Evolutionary conservation across 139 green algal genomes (phyloP), one percentile per base, ranked within the genome.

Genomic region (Deuterostichococcus epilithicus): DNA sequence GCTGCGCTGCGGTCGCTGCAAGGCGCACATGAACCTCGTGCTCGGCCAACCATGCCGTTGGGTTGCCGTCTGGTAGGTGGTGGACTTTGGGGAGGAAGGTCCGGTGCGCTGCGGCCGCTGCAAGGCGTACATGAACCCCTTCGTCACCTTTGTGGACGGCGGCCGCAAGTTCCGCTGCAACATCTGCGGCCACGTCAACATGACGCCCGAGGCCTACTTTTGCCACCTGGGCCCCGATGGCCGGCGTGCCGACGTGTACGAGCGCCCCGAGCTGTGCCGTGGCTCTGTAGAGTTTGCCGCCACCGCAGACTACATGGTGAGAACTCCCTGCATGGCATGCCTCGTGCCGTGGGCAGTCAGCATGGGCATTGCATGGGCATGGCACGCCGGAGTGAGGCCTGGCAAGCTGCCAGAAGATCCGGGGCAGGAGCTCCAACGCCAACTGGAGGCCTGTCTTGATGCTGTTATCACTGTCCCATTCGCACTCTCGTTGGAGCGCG

Each of bases 91-190:
- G 0, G 75, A 86, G 68, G 18, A 59, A 18, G 93, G 94, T 22
- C 94, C 94, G 1, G 66, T 96, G 70, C 86, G 94, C 34, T 98
- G 94, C 81, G 47, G 36, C 20, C 74, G 83, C 38, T 98, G 94
- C 89, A 93, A 93, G 80, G 94, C 94, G 1, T 97, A 97, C 86
- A 90, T 97, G 77, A 96, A 95, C 82, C 88, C 93, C 28, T 95
- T 89, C 85, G 91, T 97, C 84, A 84, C 86, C 26, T 98, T 83
- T 52, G 68, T 81, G 5, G 83, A 90, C 58, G 81, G 73, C 38
- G 86, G 86, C 26, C 77, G 89, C 52, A 87, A 78, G 38, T 97
- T 95, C 84, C 73, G 78, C 38, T 97, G 94, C 88, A 90, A 88
- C 81, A 93, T 97, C 73, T 97, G 94, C 82, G 77, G 80, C 28